A percentile compares a stretch with the other conserved stretches of the same genome.
phyloP scores from a whole-genome alignment of 2,329 filamentous ascomycete genomes.

The Penicillium polonicum region DNA sequence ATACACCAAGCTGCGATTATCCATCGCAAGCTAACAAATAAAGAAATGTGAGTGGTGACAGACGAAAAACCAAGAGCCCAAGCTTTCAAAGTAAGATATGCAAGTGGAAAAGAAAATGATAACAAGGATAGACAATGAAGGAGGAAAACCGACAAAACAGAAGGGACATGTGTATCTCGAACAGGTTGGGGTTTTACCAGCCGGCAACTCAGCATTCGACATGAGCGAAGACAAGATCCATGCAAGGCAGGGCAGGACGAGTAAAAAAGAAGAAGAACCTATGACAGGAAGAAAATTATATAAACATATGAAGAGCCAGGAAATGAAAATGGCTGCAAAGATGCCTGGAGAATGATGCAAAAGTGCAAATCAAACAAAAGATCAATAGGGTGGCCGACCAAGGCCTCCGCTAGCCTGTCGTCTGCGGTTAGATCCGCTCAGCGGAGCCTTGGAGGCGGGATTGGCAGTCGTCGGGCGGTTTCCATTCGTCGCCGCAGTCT shows the following conservation, averaged over 20 bases:
- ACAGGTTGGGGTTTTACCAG: not conserved
- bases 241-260: not conserved
- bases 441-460: constrained; percentile 8
- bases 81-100: constrained; percentile 14
- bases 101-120: constrained; percentile 2
- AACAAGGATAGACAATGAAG: constrained; percentile 15
- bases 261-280: not conserved
- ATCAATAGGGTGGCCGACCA: constrained; percentile 37
- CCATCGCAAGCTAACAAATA: not conserved
- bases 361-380: constrained; percentile 1
- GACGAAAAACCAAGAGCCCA: not conserved
- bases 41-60: not conserved
- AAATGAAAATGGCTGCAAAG: constrained; percentile 4
- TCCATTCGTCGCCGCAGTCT: constrained; percentile 20
- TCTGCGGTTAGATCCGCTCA: constrained; percentile 16
- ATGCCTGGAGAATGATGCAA: constrained; percentile 8
- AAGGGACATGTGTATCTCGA: not conserved
- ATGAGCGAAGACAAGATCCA: constrained; percentile 1
- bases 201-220: not conserved
- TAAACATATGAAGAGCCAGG: constrained; percentile 20
- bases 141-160: constrained; percentile 2
- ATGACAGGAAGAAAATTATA: constrained; percentile 13
- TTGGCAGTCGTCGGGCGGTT: constrained; percentile 16
- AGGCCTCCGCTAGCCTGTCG: constrained; percentile 30
- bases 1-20: constrained; percentile 13